Conservation (phyloP, 2,329 filamentous ascomycete genomes). For the Fusarium graminum region DNA sequence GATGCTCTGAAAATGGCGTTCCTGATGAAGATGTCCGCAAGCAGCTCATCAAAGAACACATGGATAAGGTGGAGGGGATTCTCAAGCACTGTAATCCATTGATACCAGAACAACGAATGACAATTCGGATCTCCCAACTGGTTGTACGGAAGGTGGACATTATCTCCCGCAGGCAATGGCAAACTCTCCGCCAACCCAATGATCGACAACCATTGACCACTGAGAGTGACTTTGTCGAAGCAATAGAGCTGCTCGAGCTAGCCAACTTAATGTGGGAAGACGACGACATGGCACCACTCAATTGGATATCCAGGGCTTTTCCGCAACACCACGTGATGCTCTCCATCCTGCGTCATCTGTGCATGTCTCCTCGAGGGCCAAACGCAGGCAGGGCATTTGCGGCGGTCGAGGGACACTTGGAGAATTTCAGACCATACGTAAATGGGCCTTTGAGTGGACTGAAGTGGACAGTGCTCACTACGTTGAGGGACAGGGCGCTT, state of each 20-base stretch:
- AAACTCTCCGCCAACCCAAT: slow-evolving; percentile 44
- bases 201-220: slow-evolving; percentile 43
- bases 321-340: slow-evolving; percentile 60
- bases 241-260: slow-evolving; percentile 53
- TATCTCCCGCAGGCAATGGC: slow-evolving; percentile 61
- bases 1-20: slow-evolving; percentile 16
- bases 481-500: slow-evolving; percentile 50
- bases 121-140: slow-evolving; percentile 47
- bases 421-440: slow-evolving; percentile 1
- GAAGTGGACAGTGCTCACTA: slow-evolving; percentile 52
- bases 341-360: slow-evolving; percentile 60
- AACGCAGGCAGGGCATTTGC: slow-evolving; percentile 53
- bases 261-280: slow-evolving; percentile 50
- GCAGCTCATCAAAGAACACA: slow-evolving; percentile 52
- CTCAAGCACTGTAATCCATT: slow-evolving; percentile 63
- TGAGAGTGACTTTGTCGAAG: slow-evolving; percentile 53
- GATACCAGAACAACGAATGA: slow-evolving; percentile 59
- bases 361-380: slow-evolving; percentile 53
- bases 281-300: slow-evolving; percentile 55
- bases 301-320: slow-evolving; percentile 57
- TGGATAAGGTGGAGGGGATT: slow-evolving; percentile 2
- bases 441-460: slow-evolving; percentile 25
- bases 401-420: slow-evolving; percentile 32
- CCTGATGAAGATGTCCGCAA: slow-evolving; percentile 53
- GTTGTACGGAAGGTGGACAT: slow-evolving; percentile 59